These are phyloP conservation scores for Hirsutella rhossiliensis DNA, from an alignment of 2,329 filamentous ascomycete species.

Conservation along the genomic window DNA sequence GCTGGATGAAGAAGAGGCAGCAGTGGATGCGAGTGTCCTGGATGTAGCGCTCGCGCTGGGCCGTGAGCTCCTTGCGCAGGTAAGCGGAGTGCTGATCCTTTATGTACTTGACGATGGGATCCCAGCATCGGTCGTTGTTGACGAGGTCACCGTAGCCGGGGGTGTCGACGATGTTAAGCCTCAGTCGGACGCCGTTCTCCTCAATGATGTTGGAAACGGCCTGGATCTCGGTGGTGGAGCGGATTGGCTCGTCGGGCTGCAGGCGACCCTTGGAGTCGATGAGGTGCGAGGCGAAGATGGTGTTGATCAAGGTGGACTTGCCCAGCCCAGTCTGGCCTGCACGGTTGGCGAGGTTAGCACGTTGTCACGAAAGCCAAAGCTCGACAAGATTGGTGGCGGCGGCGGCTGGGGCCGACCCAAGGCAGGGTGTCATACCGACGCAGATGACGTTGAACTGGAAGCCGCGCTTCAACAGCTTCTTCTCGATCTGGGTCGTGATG, in stretches of 20 bases:
- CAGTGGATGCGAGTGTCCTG: constrained; percentile 99
- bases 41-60: constrained; percentile 97
- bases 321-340: constrained; percentile 94
- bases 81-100: constrained; percentile 99
- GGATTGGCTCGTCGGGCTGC: constrained; percentile 81
- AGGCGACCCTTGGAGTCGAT: constrained; percentile 98
- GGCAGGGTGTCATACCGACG: constrained; percentile 63
- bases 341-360: constrained; percentile 7
- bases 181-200: constrained; percentile 95
- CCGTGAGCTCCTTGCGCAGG: constrained; percentile 97
- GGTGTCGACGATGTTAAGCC: constrained; percentile 98
- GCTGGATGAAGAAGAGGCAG: constrained; percentile 99
- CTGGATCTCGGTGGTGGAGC: constrained; percentile 95
- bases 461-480: constrained; percentile 97
- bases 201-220: constrained; percentile 97
- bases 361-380: not conserved
- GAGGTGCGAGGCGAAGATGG: constrained; percentile 98
- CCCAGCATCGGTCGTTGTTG: constrained; percentile 99
- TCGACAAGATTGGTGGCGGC: not conserved
- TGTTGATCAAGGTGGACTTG: constrained; percentile 99
- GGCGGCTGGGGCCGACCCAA: not conserved
- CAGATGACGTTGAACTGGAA: constrained; percentile 99
- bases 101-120: constrained; percentile 99
- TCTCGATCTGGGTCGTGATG: constrained; percentile 98
- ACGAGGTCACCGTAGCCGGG: constrained; percentile 97